phyloP scores from a whole-genome alignment of 2,329 filamentous ascomycete genomes.

The Colletotrichum falcatum region DNA sequence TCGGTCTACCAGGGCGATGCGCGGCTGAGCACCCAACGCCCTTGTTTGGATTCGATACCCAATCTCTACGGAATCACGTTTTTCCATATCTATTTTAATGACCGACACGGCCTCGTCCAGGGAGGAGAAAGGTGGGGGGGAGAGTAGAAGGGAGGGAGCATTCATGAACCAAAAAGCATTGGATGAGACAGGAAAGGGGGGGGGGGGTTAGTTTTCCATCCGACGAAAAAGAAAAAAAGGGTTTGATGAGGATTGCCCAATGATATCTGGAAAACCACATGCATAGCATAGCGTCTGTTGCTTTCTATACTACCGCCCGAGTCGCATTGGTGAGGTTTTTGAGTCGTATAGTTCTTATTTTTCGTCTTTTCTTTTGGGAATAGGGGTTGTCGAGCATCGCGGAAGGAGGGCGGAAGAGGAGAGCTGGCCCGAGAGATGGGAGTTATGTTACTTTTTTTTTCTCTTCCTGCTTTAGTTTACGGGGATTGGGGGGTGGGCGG shows the following conservation, averaged over 20 bases:
- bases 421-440: not conserved
- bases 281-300: slow-evolving; percentile 41
- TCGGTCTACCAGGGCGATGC: slow-evolving; percentile 57
- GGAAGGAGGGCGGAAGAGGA: not conserved
- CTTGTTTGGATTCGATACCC: not conserved
- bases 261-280: slow-evolving; percentile 29
- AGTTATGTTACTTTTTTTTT: not conserved
- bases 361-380: not conserved
- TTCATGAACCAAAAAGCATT: slow-evolving; percentile 28
- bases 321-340: slow-evolving; percentile 18
- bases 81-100: slow-evolving; percentile 19
- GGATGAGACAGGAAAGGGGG: not conserved
- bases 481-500: not conserved
- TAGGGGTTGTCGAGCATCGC: not conserved
- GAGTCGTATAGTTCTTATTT: slow-evolving; percentile 13
- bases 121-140: slow-evolving; percentile 3
- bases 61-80: slow-evolving; percentile 3
- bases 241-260: not conserved
- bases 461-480: not conserved
- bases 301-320: slow-evolving; percentile 26
- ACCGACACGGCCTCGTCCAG: slow-evolving; percentile 35
- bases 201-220: slow-evolving; percentile 1
- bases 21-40: slow-evolving; percentile 30
- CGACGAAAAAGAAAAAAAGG: not conserved
- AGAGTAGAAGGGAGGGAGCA: not conserved